Evolutionary conservation across 208 protist genomes (phyloP), one percentile per base, ranked within the genome.

Genomic region (Trypanosoma avium): DNA sequence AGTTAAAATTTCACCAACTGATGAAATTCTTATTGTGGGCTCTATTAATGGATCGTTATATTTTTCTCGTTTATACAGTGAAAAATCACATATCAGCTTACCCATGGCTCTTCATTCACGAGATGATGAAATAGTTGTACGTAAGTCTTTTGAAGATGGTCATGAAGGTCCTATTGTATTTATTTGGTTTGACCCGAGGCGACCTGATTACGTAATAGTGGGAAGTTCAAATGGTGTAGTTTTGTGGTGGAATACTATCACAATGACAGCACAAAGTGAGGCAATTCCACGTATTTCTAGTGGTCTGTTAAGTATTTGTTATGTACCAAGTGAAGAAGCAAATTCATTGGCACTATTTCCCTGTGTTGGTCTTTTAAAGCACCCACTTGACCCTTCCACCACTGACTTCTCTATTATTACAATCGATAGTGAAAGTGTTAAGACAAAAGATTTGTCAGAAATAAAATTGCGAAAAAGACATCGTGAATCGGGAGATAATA

Each of bases 131-230:
- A 45, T 58, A 12, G 46, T 79, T n/a, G 35, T 81, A 17, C 68
- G 72, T 7, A 64, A 73, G 27, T 71, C 81, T 10, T 88, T 77
- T 70, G 49, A 58, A 6, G 81, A 81, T 46, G 82, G 73, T 13
- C 77, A 88, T 29, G 49, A 79, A 64, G 84, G 79, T 10, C 55
- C 81, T 5, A 75, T 94, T 43, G 64, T 86, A 13, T 94, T 91
- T 63, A 47, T 88, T 27, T 47, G 48, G 9, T 72, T 76, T 61
- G 52, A 74, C 30, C 12, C 52, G 0, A 52, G 50, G 0, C 22
- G 38, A 10, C 65, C 75, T 13, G 69, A 65, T 33, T 67, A 56
- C 71, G 63, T 64, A 70, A 59, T 79, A 67, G 57, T 74, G 61
- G 54, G 73, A 13, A 93, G 86, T 66, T 68, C 76, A 38, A 77